Evolutionary conservation across 2,329 filamentous ascomycete species (phyloP).

Genomic region (Trichoderma sp.): DNA sequence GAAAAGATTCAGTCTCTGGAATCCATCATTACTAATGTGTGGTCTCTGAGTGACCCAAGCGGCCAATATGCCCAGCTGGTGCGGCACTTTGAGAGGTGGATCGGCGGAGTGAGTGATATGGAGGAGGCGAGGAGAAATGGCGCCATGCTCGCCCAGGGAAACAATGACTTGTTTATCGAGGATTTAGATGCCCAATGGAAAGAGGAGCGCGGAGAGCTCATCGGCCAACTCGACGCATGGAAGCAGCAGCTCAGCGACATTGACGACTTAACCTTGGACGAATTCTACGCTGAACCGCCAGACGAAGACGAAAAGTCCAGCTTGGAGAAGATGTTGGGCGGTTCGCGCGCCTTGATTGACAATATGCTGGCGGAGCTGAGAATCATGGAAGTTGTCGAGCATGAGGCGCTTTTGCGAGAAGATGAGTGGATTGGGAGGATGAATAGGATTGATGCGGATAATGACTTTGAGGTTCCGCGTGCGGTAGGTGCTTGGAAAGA

Average conservation of each 20-base stretch:
- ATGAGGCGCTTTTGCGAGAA: constrained; percentile 59
- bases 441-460: constrained; percentile 50
- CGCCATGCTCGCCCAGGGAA: constrained; percentile 41
- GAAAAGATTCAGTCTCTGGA: constrained; percentile 63
- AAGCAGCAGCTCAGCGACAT: constrained; percentile 53
- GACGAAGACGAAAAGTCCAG: constrained; percentile 44
- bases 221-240: constrained; percentile 60
- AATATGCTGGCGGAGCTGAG: constrained; percentile 66
- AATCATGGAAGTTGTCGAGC: constrained; percentile 65
- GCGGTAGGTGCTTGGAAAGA: constrained; percentile 56
- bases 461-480: constrained; percentile 41
- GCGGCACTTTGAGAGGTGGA: constrained; percentile 64
- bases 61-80: constrained; percentile 61
- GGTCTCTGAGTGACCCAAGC: constrained; percentile 58
- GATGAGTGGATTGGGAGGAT: constrained; percentile 61
- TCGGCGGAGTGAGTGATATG: constrained; percentile 51
- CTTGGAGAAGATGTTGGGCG: constrained; percentile 53
- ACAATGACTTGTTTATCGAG: constrained; percentile 54
- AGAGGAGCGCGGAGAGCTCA: constrained; percentile 58
- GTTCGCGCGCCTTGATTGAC: constrained; percentile 53
- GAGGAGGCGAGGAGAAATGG: constrained; percentile 49
- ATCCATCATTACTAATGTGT: constrained; percentile 59
- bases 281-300: neutral
- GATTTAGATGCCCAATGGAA: constrained; percentile 62
- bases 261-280: constrained; percentile 23